phyloP scores from a whole-genome alignment of 768 basidiomycete genomes.

The Porphyrellus cyaneotinctus region DNA sequence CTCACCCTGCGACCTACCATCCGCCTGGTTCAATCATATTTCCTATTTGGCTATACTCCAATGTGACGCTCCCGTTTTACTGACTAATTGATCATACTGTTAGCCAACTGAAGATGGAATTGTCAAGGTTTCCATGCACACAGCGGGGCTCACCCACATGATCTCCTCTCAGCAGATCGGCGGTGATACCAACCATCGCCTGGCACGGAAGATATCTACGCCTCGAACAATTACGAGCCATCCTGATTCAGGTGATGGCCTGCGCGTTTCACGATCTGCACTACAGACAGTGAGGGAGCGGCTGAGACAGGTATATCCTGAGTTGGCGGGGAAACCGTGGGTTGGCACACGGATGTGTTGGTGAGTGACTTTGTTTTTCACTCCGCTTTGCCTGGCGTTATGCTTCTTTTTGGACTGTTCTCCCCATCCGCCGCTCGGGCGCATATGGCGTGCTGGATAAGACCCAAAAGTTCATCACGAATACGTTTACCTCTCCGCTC shows the following conservation, averaged over 20 bases:
- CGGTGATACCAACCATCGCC: neutral
- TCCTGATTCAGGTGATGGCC: conserved; percentile 44
- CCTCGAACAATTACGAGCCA: conserved; percentile 73
- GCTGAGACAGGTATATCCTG: conserved; percentile 65
- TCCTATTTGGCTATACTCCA: neutral
- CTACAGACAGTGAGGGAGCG: conserved; percentile 47
- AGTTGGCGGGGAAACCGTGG: conserved; percentile 70
- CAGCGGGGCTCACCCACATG: conserved; percentile 61
- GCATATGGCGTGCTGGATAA: neutral
- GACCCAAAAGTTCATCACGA: neutral
- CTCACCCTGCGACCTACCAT: too few species aligned
- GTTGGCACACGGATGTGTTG: conserved; percentile 80
- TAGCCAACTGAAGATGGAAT: conserved; percentile 67
- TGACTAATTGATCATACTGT: neutral
- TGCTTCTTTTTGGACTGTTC: neutral
- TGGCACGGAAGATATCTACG: conserved; percentile 50
- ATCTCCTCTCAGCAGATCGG: conserved; percentile 1
- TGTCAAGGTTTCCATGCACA: conserved; percentile 78
- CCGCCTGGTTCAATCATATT: neutral
- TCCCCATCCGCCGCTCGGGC: neutral
- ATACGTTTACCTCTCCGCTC: neutral
- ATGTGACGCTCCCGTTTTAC: neutral
- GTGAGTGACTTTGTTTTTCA: conserved; percentile 39
- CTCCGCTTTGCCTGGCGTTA: neutral
- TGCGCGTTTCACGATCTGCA: conserved; percentile 60